A percentile compares a stretch with the other conserved stretches of the same genome.
phyloP scores from a whole-genome alignment of 164 flowering plant genomes.

The Amborella trichopoda region DNA sequence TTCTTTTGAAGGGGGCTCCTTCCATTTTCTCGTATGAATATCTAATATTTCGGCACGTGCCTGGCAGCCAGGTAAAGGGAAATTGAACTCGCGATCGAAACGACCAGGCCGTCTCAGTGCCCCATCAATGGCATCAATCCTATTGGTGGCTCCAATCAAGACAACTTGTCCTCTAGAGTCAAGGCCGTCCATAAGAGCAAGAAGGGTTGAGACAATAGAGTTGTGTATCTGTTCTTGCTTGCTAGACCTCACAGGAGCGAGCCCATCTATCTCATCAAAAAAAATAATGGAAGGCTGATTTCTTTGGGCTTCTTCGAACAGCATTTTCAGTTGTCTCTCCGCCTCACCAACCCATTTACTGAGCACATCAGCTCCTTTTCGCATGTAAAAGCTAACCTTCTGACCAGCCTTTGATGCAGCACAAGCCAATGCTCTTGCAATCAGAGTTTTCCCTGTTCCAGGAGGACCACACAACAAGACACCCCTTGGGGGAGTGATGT shows the following conservation, averaged over 20 bases:
- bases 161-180: conserved; percentile 99
- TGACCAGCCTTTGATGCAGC: conserved; percentile 99
- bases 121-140: conserved; percentile 99
- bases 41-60: conserved; percentile 95
- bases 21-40: conserved; percentile 98
- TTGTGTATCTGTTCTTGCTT: conserved; percentile 99
- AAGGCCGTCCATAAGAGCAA: conserved; percentile 99
- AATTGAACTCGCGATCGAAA: conserved; percentile 96
- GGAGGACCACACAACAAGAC: conserved; percentile 99
- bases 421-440: conserved; percentile 98
- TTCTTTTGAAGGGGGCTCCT: conserved; percentile 79
- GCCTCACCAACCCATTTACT: conserved; percentile 99
- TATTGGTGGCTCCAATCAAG: conserved; percentile 95
- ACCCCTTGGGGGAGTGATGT: conserved; percentile 97
- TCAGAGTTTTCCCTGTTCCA: conserved; percentile 96
- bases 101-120: conserved; percentile 98
- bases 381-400: conserved; percentile 99
- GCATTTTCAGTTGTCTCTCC: conserved; percentile 88
- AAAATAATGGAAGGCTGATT: conserved; percentile 98
- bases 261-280: conserved; percentile 99
- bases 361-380: conserved; percentile 99
- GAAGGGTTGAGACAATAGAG: conserved; percentile 95
- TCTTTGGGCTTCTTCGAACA: conserved; percentile 97
- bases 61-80: conserved; percentile 93
- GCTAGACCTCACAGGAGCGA: conserved; percentile 99